Base-by-base conservation (phyloP, 805 yeast species). In the Metschnikowia anglica region DNA sequence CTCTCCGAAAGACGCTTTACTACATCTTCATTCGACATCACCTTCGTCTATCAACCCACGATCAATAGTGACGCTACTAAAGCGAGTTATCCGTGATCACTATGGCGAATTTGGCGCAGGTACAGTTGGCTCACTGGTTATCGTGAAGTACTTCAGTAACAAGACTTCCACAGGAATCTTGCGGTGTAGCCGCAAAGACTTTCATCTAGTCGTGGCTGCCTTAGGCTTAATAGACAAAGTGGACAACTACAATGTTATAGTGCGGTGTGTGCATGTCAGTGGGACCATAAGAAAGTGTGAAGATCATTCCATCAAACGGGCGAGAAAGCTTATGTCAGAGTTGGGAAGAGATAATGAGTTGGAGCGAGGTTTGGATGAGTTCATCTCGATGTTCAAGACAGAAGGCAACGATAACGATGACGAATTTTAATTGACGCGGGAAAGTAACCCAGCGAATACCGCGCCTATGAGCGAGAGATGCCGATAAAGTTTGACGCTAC, bases 261-360 rank as follows among this genome's bases (percentile, higher is more conserved):
- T 89, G 12, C 71, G 81, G 41, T 82, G 86, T 21, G 65, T 76
- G 4, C 85, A 83, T 44, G 80, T 87, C 0, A 83, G 95, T 56
- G 98, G 97, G 0, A 88, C 97, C 0, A 89, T 90, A 24, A 83
- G 81, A 58, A 88, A 87, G 57, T 79, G 95, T 50, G 95, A 90
- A 58, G 76, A 80, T 50, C 77, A 72, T 44, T 83, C 89, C 0
- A 79, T 87, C 10, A 48, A 49, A 21, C 61, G 72, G 42, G 69
- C 79, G 56, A 68, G 72, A 39, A 62, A 67, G 32, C 48, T 63
- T 33, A 64, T 76, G 56, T 49, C 37, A 9, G 47, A 44, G 16
- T 32, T 52, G 39, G 56, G 55, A 3, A 46, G 38, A 23, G 51
- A 43, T n/a, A 29, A 48, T 26, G 41, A 40, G 18, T 10, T 25